Evolutionary conservation across 768 basidiomycete species (phyloP).

Genomic region (Suillus decipiens): DNA sequence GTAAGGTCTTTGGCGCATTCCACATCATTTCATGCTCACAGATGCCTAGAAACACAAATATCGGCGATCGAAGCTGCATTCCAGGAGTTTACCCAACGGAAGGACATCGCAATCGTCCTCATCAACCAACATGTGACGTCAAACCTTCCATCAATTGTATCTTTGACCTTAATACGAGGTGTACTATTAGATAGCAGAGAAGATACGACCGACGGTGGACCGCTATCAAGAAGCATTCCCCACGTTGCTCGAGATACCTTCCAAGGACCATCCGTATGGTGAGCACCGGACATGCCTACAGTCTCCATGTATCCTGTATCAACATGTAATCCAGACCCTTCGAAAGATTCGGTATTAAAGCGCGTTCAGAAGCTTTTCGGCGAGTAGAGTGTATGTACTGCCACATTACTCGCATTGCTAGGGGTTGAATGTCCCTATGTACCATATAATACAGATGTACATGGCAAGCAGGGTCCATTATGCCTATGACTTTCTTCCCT

Average conservation of each 20-base stretch:
- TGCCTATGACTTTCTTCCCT: not conserved
- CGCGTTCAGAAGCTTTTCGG: conserved; percentile 96
- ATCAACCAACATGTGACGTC: conserved; percentile 95
- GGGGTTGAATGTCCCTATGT: conserved; percentile 23
- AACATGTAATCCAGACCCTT: conserved; percentile 65
- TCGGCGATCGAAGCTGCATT: conserved; percentile 90
- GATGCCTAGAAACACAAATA: conserved; percentile 77
- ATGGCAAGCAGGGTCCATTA: conserved; percentile 19
- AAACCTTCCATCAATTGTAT: conserved; percentile 11
- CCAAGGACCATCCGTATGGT: conserved; percentile 99
- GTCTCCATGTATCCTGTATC: conserved; percentile 5
- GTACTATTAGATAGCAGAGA: conserved; percentile 82
- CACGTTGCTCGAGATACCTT: conserved; percentile 95
- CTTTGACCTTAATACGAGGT: conserved; percentile 6
- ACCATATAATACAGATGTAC: conserved; percentile 28
- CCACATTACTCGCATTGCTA: conserved; percentile 6
- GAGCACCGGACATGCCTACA: conserved; percentile 25
- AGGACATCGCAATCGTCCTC: conserved; percentile 93
- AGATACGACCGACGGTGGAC: conserved; percentile 93
- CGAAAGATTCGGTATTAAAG: conserved; percentile 94
- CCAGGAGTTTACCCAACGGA: conserved; percentile 91
- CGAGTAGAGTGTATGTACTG: conserved; percentile 53
- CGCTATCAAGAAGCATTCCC: conserved; percentile 96
- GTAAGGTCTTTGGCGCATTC: conserved; percentile 49
- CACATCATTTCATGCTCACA: conserved; percentile 14